A percentile compares a stretch with the other conserved stretches of the same genome.
Conservation (phyloP, 1,284 basidiomycete species). For the Mycena citricolor region DNA sequence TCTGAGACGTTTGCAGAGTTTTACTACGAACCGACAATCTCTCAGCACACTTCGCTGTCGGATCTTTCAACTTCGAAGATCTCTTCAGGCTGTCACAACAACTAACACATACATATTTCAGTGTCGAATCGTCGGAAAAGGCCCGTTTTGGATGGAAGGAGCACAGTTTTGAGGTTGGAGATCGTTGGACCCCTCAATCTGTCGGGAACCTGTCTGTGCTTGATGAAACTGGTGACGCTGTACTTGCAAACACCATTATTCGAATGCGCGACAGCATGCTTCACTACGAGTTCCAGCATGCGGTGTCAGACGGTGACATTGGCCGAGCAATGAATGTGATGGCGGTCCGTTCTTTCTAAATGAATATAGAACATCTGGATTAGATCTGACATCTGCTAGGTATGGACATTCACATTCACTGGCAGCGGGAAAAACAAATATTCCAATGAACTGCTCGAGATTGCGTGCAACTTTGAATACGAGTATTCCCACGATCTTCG, state of each 20-base stretch:
- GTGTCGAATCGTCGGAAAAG: slow-evolving; percentile 1
- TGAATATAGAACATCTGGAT: too few relatives aligned
- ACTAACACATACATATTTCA: slow-evolving; percentile 1
- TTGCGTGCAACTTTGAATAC: slow-evolving; percentile 8
- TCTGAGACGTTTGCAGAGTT: slow-evolving; percentile 3
- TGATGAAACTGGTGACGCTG: slow-evolving; percentile 15
- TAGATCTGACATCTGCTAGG: too few relatives aligned
- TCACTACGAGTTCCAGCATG: slow-evolving; percentile 10
- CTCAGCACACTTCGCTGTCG: neutral
- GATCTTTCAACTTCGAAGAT: neutral
- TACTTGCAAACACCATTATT: slow-evolving; percentile 26
- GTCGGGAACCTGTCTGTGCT: slow-evolving; percentile 1
- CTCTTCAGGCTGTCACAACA: neutral
- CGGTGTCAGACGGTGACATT: slow-evolving; percentile 8
- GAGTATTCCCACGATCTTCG: slow-evolving; percentile 4
- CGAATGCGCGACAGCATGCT: slow-evolving; percentile 8
- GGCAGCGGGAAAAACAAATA: slow-evolving; percentile 11
- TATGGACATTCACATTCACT: slow-evolving; percentile 7
- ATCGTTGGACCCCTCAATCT: neutral
- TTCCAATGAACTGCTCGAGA: slow-evolving; percentile 5
- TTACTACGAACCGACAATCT: slow-evolving; percentile 1
- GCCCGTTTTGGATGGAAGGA: neutral
- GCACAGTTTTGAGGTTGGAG: slow-evolving; percentile 1
- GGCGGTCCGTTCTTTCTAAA: neutral
- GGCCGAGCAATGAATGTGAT: slow-evolving; percentile 10